A percentile compares a stretch with the other conserved stretches of the same genome.
phyloP scores from a whole-genome alignment of 495 filamentous ascomycete species.

The Aspergillus egyptiacus region DNA sequence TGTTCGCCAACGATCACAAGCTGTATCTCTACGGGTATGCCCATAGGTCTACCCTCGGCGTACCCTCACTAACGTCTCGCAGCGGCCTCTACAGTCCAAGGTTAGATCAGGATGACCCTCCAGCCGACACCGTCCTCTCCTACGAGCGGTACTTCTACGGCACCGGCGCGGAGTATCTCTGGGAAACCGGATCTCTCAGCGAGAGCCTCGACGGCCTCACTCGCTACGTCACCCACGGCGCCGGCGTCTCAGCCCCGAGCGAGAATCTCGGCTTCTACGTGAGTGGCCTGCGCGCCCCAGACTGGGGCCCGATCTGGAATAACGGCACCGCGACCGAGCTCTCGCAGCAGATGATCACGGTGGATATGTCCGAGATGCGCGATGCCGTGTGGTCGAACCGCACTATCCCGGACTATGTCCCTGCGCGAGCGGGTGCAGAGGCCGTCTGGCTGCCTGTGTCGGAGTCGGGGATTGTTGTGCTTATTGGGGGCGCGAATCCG shows the following conservation, averaged over 20 bases:
- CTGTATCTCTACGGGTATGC: conserved; percentile 42
- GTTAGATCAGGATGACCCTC: conserved; percentile 23
- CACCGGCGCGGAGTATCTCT: conserved; percentile 25
- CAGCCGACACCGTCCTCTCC: conserved; percentile 31
- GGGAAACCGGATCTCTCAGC: conserved; percentile 36
- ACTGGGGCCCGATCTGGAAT: conserved; percentile 38
- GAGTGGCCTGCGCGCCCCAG: conserved; percentile 49
- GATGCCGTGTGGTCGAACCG: conserved; percentile 49
- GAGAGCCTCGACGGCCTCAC: conserved; percentile 43
- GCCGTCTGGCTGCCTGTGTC: conserved; percentile 67
- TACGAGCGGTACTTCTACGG: conserved; percentile 52
- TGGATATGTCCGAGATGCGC: conserved; percentile 52
- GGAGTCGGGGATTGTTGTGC: conserved; percentile 55
- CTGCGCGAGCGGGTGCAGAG: conserved; percentile 55
- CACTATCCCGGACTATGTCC: conserved; percentile 46
- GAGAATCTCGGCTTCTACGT: conserved; percentile 73
- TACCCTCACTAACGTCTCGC: neutral
- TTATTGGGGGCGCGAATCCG: conserved; percentile 63
- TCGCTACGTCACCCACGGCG: conserved; percentile 60
- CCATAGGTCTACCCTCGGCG: neutral
- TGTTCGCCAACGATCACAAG: conserved; percentile 60
- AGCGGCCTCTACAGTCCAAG: conserved; percentile 10
- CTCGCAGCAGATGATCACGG: conserved; percentile 47
- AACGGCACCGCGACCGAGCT: conserved; percentile 31
- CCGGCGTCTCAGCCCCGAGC: conserved; percentile 57